Base-by-base conservation (phyloP, 257 asterid genomes). In the Nicotiana noctiflora region DNA sequence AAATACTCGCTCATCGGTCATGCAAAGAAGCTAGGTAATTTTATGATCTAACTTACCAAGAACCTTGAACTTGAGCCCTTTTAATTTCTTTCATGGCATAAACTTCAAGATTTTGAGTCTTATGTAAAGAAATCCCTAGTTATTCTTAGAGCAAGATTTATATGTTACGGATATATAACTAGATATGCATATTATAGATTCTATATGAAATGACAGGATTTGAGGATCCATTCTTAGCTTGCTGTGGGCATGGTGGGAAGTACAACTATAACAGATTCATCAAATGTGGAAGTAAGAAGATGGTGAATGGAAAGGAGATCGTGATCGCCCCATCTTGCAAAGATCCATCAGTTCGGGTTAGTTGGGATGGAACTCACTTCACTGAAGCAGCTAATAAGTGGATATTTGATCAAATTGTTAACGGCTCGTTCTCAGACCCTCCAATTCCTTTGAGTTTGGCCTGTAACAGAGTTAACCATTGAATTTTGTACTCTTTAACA, bases 211-310 rank as follows among this genome's bases (percentile, higher is more conserved):
- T 78, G 77, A 85, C 91, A 93, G 97, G 97, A 18, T 93, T 92
- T 59, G 91, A 82, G 85, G 78, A 88, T 72, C 96, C 94, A 3
- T 89, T 93, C 76, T 82, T 88, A 31, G 94, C 81, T 84, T 93
- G 98, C 72, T 93, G 98, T 78, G 97, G 98, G 2, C 90, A 85
- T 85, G 98, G 96, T 27, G 97, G 98, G 62, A 90, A 88, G 55
- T 93, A 90, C 75, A 93, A 93, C 82, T 90, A 92, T 85, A 86
- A 90, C 80, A 82, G 91, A 77, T 84, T 84, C 34, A 61, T 27
- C 11, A 86, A 84, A 80, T 93, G 96, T 84, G 97, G 98, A 70
- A 83, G 86, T 80, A 89, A 86, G 83, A 89, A 59, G 61, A 19
- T 84, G 55, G 85, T 91, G 52, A 90, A 89, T 7, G 97, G 98